A percentile compares a stretch with the other conserved stretches of the same genome.
These are phyloP conservation scores for Paraphaeosphaeria sporulosa DNA, from an alignment of 2,329 filamentous ascomycete species.

Conservation along the genomic window DNA sequence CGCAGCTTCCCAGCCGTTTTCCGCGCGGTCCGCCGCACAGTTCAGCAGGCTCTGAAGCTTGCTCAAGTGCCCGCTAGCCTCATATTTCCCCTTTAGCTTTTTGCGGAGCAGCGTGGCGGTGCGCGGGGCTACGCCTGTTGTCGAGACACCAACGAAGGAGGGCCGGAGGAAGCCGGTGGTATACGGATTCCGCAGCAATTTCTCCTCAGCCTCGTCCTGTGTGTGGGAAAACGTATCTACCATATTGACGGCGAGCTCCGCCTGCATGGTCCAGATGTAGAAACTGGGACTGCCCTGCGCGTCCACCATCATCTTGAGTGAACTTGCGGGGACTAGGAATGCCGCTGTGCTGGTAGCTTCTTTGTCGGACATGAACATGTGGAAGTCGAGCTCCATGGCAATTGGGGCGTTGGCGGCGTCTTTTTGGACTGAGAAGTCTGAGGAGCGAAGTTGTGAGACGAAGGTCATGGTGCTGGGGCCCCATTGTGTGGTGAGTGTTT, in stretches of 20 bases:
- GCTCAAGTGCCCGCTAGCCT: not conserved
- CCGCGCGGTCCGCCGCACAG: not conserved
- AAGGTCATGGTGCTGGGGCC: not conserved
- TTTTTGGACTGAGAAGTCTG: conserved; percentile 3
- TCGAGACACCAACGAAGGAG: conserved; percentile 3
- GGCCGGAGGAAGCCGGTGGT: not conserved
- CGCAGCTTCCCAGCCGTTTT: not conserved
- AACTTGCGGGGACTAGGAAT: conserved; percentile 12
- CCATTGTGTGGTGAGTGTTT: not conserved
- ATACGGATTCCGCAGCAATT: conserved; percentile 11
- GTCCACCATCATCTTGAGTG: not conserved
- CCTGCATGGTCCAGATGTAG: not conserved
- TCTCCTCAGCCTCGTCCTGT: conserved; percentile 7
- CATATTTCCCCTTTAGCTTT: not conserved
- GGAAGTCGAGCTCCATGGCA: conserved; percentile 14
- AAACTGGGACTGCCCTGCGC: not conserved
- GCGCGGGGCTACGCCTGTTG: not conserved
- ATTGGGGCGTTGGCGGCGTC: conserved; percentile 8
- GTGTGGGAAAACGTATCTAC: conserved; percentile 7
- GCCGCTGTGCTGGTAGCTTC: not conserved
- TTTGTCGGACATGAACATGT: conserved; percentile 4
- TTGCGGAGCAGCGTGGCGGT: not conserved
- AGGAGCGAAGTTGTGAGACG: conserved; percentile 15
- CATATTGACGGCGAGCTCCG: conserved; percentile 8
- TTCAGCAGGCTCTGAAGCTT: conserved; percentile 7